Conservation (phyloP, 805 yeast genomes). For the Saccharomycopsis fodiens region DNA sequence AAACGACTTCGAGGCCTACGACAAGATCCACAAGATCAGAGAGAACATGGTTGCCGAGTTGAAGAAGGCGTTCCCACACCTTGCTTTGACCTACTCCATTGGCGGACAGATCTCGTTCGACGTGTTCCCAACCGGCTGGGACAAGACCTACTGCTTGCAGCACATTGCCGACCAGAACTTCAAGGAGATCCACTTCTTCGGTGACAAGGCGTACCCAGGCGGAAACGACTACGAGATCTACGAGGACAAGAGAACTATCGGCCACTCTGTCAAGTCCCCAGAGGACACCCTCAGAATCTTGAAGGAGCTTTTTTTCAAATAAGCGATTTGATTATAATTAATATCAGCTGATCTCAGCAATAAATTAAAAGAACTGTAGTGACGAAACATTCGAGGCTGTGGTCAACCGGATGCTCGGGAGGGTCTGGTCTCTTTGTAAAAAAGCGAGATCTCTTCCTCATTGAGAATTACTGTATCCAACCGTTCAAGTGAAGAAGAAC, state of each 20-base stretch:
- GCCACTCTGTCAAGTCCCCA: slow-evolving; percentile 88
- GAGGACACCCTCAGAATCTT: slow-evolving; percentile 81
- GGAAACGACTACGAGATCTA: slow-evolving; percentile 99
- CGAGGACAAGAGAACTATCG: slow-evolving; percentile 85
- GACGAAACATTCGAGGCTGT: no score
- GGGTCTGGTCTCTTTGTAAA: no score
- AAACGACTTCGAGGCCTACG: slow-evolving; percentile 83
- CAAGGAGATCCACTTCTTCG: slow-evolving; percentile 90
- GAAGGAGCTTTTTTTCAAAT: slow-evolving; percentile 59
- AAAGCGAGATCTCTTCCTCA: no score
- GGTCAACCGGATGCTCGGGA: no score
- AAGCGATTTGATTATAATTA: no score
- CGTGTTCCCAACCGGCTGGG: slow-evolving; percentile 99
- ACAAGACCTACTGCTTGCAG: slow-evolving; percentile 94
- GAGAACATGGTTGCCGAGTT: slow-evolving; percentile 77
- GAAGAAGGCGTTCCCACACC: slow-evolving; percentile 74
- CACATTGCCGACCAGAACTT: slow-evolving; percentile 85
- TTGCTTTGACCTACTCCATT: slow-evolving; percentile 87
- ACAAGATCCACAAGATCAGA: slow-evolving; percentile 75
- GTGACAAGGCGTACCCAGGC: slow-evolving; percentile 95
- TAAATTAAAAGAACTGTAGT: no score
- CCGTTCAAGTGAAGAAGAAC: no score
- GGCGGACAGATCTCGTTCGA: slow-evolving; percentile 99
- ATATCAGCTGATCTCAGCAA: no score
- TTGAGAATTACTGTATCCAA: no score